These are phyloP conservation scores for Colletotrichum sp. DNA, from an alignment of 2,329 filamentous ascomycete species.

Conservation along the genomic window DNA sequence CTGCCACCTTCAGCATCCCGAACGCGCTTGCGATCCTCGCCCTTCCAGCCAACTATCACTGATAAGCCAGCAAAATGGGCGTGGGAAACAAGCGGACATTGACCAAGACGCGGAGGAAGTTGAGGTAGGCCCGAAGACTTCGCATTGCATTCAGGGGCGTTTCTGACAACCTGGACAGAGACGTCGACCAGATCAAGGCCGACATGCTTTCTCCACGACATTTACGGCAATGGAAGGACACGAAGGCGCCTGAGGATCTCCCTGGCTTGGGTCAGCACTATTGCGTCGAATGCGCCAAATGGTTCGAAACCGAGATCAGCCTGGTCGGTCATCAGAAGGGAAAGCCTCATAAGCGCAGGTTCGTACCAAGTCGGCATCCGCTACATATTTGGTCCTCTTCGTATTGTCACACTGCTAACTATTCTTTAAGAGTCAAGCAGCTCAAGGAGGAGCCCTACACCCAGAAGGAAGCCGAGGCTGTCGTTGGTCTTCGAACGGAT, in stretches of 20 bases:
- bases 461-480: constrained; percentile 85
- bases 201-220: constrained; percentile 83
- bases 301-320: constrained; percentile 87
- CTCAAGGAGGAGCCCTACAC: constrained; percentile 85
- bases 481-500: constrained; percentile 73
- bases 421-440: constrained; percentile 74
- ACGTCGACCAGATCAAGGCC: constrained; percentile 89
- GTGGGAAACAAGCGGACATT: constrained; percentile 70
- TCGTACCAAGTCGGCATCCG: constrained; percentile 22
- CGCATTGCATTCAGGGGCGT: neutral
- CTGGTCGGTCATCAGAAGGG: constrained; percentile 78
- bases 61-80: constrained; percentile 60
- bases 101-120: constrained; percentile 76
- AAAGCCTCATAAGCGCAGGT: constrained; percentile 95
- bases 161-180: constrained; percentile 56
- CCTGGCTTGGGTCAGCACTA: constrained; percentile 87
- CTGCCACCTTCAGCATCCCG: neutral
- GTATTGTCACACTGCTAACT: neutral
- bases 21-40: neutral
- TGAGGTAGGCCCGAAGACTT: constrained; percentile 55
- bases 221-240: constrained; percentile 77
- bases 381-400: neutral
- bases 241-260: constrained; percentile 84
- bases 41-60: neutral
- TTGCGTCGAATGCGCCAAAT: constrained; percentile 93